Percentiles rank a stretch among this genome's conserved stretches.
Evolutionary conservation across 1,284 basidiomycete genomes (phyloP).

Genomic region (Apiotrichum sp.): DNA sequence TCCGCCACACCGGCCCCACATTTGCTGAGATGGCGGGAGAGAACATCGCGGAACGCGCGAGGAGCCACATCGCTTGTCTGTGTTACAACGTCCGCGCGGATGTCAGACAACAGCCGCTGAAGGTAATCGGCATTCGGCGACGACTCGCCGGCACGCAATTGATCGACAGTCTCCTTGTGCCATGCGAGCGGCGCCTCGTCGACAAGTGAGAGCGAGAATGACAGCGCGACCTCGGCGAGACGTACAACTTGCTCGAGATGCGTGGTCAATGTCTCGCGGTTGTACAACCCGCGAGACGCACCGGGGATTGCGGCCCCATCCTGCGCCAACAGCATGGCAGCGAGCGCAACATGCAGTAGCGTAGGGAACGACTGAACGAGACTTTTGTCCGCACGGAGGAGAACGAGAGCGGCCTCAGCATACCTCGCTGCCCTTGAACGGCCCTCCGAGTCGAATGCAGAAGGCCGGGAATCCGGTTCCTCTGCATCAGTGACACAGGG

Average conservation of each 20-base stretch:
- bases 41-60: slow-evolving; percentile 56
- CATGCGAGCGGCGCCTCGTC: slow-evolving; percentile 50
- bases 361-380: slow-evolving; percentile 49
- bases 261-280: slow-evolving; percentile 41
- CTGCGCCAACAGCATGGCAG: slow-evolving; percentile 42
- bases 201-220: slow-evolving; percentile 59
- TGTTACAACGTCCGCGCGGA: slow-evolving; percentile 6
- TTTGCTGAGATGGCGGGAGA: slow-evolving; percentile 56
- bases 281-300: slow-evolving; percentile 53
- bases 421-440: slow-evolving; percentile 58
- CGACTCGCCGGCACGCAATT: slow-evolving; percentile 27
- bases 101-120: slow-evolving; percentile 24
- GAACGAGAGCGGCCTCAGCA: slow-evolving; percentile 56
- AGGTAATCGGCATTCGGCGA: slow-evolving; percentile 25
- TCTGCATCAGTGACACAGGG: slow-evolving; percentile 15
- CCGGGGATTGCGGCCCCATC: slow-evolving; percentile 53
- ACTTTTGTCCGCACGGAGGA: slow-evolving; percentile 59
- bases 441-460: slow-evolving; percentile 47
- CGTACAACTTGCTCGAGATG: slow-evolving; percentile 51
- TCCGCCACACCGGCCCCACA: slow-evolving; percentile 59
- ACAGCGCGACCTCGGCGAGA: slow-evolving; percentile 57
- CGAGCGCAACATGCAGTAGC: slow-evolving; percentile 27
- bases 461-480: background rate
- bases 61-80: slow-evolving; percentile 48
- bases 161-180: slow-evolving; percentile 51